These are phyloP conservation scores for Trifolium pratense DNA, from an alignment of 306 rosid genomes.

Conservation along the genomic window DNA sequence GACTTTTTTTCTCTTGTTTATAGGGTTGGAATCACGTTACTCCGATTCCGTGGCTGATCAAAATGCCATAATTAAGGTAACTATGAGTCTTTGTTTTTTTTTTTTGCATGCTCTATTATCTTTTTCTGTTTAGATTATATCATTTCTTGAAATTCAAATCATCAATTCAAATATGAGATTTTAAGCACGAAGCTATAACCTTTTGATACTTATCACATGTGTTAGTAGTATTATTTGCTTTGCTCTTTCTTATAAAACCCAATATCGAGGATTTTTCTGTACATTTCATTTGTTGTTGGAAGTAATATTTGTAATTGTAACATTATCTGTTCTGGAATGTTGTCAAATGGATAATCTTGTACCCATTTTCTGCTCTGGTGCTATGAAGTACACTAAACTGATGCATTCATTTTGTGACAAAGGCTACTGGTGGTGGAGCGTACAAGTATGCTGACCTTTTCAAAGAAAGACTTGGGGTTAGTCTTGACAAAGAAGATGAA, in stretches of 20 bases:
- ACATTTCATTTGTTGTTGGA: slow-evolving; percentile 12
- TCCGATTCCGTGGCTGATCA: slow-evolving; percentile 56
- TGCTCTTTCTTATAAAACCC: not conserved
- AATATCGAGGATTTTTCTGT: slow-evolving; percentile 15
- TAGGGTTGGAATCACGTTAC: slow-evolving; percentile 72
- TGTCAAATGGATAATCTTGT: slow-evolving; percentile 1
- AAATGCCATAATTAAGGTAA: slow-evolving; percentile 88
- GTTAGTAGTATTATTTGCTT: slow-evolving; percentile 28
- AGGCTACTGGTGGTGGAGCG: slow-evolving; percentile 99
- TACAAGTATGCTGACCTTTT: slow-evolving; percentile 95
- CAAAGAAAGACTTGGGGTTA: slow-evolving; percentile 96
- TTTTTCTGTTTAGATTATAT: slow-evolving; percentile 15
- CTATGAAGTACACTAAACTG: slow-evolving; percentile 37
- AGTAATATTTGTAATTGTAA: slow-evolving; percentile 1
- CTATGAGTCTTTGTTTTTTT: slow-evolving; percentile 13
- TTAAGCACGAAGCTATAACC: slow-evolving; percentile 9
- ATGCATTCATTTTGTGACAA: slow-evolving; percentile 47
- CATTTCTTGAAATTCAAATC: slow-evolving; percentile 19
- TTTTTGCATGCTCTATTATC: slow-evolving; percentile 8
- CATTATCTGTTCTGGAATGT: slow-evolving; percentile 13
- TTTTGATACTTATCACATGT: slow-evolving; percentile 18
- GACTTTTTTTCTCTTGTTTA: slow-evolving; percentile 20
- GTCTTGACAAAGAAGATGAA: slow-evolving; percentile 98
- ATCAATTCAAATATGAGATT: slow-evolving; percentile 16
- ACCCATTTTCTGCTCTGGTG: slow-evolving; percentile 9